Base-by-base conservation (phyloP, 768 basidiomycete species). In the Clitopilus hobsonii region DNA sequence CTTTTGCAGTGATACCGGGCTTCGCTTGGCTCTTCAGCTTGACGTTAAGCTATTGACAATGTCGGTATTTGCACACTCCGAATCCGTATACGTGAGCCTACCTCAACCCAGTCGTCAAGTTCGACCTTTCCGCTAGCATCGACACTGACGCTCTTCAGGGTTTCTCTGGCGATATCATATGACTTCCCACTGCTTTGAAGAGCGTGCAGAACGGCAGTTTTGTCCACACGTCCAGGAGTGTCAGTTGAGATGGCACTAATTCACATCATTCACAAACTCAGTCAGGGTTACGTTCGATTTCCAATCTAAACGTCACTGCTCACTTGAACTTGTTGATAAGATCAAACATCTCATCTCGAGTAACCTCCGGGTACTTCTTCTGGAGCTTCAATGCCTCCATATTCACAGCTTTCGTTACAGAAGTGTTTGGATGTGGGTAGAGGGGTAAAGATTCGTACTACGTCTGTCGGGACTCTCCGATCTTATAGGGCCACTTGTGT, bases 61-160 rank as follows among this genome's bases (percentile, higher is more conserved):
- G 32, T 50, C 30, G 50, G 6, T 6, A 14, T 24, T 45, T 50
- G 8, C 45, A 26, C 32, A 6, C 24, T 52, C 30, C 25, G 25
- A 36, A 29, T 47, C 14, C 49, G 60, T 58, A 59, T 38, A 29
- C 20, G 36, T 29, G 38, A n/a, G 55, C 83, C 57, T 59, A 95
- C 90, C 83, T 98, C 96, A 45, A 98, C 95, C 88, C 93, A 99
- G 67, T 98, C 97, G 61, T 98, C 97, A 56, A 98, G 74, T 70
- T 98, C 97, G 56, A 99, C 86, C 69, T 94, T 92, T 45, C 97
- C 96, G 69, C 89, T 92, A 5, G 96, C 88, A 69, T 98, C 96
- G 50, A 98, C 85, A 56, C 86, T 89, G 65, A 98, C 95, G 61
- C 87, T 82, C 74, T 99, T 99, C 69, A 99, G 76, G 0, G 95